Base-by-base conservation (phyloP, 805 yeast species). In the Sugiyamaella marilandica region DNA sequence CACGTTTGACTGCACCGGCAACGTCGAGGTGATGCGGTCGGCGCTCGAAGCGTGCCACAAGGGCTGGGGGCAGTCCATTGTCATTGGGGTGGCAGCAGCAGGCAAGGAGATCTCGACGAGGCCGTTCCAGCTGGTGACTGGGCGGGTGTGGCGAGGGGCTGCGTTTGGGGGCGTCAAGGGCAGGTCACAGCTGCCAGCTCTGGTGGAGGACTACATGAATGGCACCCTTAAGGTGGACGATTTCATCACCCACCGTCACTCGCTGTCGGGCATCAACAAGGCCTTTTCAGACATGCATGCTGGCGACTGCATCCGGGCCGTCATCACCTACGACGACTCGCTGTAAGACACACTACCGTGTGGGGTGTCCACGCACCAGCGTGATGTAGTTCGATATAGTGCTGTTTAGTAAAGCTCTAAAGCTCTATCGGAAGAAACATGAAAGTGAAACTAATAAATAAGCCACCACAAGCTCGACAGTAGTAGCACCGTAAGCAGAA, bases 141-240 rank as follows among this genome's bases (percentile, higher is more conserved):
- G 99, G 63, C 85, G 99, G 75, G 96, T 87, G 50, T 92, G 99
- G 98, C 87, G 82, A 71, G 99, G 99, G 64, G 88, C 96, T 66
- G 99, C 99, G n/a, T 94, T 89, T 64, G 99, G 99, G 65, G 99
- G 98, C 70, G 90, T 94, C 67, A 94, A 94, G 75, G 98, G 99
- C 68, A 86, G 97, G 77, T 69, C 96, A 39, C 97, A 94, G 76
- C 80, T 94, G 76, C 97, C 96, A 48, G 88, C 83, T 18, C 78
- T 91, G 54, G 96, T 94, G 53, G 84, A 88, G 54, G 91, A 86
- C 69, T 92, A 92, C 73, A 71, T 87, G 76, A 71, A 73, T 43
- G 96, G 96, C 61, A 77, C 75, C 60, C 76, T 92, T 67, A 87
- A 85, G 77, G 95, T 92, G 58, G 96, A 90, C 66, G 97, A 94